Evolutionary conservation across 129 eudicot genomes (phyloP), one percentile per base, ranked within the genome.

Genomic region (Oenanthe sinensis): DNA sequence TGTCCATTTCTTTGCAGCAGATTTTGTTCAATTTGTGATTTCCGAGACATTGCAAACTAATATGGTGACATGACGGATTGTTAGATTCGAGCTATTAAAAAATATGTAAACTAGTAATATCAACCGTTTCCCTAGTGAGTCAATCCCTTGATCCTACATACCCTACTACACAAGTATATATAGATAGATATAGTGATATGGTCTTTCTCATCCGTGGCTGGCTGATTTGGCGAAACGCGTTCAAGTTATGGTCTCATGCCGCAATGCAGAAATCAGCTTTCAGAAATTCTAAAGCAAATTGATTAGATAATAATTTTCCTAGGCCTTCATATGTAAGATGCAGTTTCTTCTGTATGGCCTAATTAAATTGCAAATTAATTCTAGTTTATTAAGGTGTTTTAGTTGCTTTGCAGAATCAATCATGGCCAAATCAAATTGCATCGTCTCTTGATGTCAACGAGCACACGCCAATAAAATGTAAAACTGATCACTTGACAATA

Each of bases 401-500:
- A 6, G 76, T 67, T 71, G 74, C 71, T 82, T 6, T 84, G 84
- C 93, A 92, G 96, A 90, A 88, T 78, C 85, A 82, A 40, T 85
- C 92, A 77, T 87, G 88, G 90, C 91, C 94, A 78, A 82, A 82
- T 84, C 87, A 75, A 54, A 75, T 49, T 73, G 71, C 83, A 75
- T 80, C 86, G 67, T 84, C 93, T 65, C 50, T 93, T 79, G 74
- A 83, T 76, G 97, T 86, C 79, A 83, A 77, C 26, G 95, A 87
- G 80, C 87, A 77, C 81, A 28, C 77, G 28, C 84, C 75, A 48
- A 67, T 71, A 28, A 82, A 89, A 60, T 17, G 81, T 67, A 87
- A 88, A 85, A 45, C 78, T 33, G 87, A 88, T 78, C 95, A 89
- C 79, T 83, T 96, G 79, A 86, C 71, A 65, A 96, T 92, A 81